Evolutionary conservation across 768 basidiomycete species (phyloP).

Genomic region (Rickenella mellea): DNA sequence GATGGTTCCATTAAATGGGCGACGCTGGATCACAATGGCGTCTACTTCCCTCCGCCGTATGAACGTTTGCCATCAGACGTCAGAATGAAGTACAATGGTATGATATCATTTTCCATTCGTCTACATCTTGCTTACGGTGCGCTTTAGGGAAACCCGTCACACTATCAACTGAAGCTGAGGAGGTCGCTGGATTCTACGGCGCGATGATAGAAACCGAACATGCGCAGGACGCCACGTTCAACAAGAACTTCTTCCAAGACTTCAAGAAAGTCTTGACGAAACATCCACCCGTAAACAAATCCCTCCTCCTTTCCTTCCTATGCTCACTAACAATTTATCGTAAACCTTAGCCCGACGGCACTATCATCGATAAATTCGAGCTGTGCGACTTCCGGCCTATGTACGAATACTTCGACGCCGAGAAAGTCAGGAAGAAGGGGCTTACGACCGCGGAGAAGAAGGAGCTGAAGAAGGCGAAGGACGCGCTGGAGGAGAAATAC

Average conservation of each 20-base stretch:
- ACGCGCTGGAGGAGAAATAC: slow-evolving; percentile 78
- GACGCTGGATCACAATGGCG: slow-evolving; percentile 90
- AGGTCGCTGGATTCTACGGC: slow-evolving; percentile 94
- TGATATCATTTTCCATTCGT: slow-evolving; percentile 15
- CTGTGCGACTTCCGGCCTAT: slow-evolving; percentile 92
- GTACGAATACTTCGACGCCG: slow-evolving; percentile 84
- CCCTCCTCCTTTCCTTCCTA: slow-evolving; percentile 5
- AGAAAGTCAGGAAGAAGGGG: slow-evolving; percentile 89
- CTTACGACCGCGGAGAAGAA: slow-evolving; percentile 86
- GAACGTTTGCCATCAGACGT: slow-evolving; percentile 71
- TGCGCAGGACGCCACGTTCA: slow-evolving; percentile 78
- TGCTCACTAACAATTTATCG: neutral
- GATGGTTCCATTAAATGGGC: slow-evolving; percentile 85
- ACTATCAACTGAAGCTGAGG: slow-evolving; percentile 81
- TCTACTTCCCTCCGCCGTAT: slow-evolving; percentile 94
- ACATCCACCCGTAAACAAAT: slow-evolving; percentile 67
- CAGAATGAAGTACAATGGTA: slow-evolving; percentile 95
- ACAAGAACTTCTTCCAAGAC: slow-evolving; percentile 93
- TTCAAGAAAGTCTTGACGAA: slow-evolving; percentile 71
- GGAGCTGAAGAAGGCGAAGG: slow-evolving; percentile 75
- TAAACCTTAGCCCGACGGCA: slow-evolving; percentile 50
- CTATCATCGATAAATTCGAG: slow-evolving; percentile 65
- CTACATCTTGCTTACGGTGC: slow-evolving; percentile 5
- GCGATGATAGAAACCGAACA: slow-evolving; percentile 91
- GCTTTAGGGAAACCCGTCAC: slow-evolving; percentile 62